phyloP scores from a whole-genome alignment of 495 filamentous ascomycete species.

The Xylaria bambusicola region DNA sequence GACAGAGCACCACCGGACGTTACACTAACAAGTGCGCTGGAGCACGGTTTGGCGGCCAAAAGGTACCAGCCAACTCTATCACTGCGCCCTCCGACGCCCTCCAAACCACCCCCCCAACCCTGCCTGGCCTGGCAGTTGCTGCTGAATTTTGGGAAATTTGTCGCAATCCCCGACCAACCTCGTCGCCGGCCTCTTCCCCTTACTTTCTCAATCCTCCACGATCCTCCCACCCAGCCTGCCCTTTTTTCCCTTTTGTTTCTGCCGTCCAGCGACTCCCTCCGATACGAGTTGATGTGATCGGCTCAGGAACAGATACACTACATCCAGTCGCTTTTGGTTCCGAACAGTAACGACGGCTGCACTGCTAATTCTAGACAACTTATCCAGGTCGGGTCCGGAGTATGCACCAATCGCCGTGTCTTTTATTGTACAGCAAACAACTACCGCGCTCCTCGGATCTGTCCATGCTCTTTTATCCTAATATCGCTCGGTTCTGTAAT shows the following conservation, averaged over 20 bases:
- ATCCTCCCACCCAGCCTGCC: constrained; percentile 7
- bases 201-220: constrained; percentile 15
- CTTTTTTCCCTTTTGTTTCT: constrained; percentile 12
- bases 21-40: not conserved
- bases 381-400: not conserved
- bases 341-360: constrained; percentile 5
- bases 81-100: constrained; percentile 4
- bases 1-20: not conserved
- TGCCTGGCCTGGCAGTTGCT: constrained; percentile 5
- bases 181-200: constrained; percentile 17
- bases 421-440: constrained; percentile 4
- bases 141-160: constrained; percentile 22
- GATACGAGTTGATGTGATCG: constrained; percentile 12
- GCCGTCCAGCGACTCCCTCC: constrained; percentile 13
- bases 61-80: not conserved
- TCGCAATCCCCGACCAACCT: constrained; percentile 21
- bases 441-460: constrained; percentile 3
- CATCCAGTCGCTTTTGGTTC: constrained; percentile 11
- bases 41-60: not conserved
- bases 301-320: constrained; percentile 15
- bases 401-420: not conserved
- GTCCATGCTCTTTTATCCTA: constrained; percentile 1
- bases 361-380: not conserved
- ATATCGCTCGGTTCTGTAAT: not conserved
- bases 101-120: not conserved